A percentile compares a stretch with the other conserved stretches of the same genome.
phyloP scores from a whole-genome alignment of 2,329 filamentous ascomycete species.

The Grosmannia serpens region DNA sequence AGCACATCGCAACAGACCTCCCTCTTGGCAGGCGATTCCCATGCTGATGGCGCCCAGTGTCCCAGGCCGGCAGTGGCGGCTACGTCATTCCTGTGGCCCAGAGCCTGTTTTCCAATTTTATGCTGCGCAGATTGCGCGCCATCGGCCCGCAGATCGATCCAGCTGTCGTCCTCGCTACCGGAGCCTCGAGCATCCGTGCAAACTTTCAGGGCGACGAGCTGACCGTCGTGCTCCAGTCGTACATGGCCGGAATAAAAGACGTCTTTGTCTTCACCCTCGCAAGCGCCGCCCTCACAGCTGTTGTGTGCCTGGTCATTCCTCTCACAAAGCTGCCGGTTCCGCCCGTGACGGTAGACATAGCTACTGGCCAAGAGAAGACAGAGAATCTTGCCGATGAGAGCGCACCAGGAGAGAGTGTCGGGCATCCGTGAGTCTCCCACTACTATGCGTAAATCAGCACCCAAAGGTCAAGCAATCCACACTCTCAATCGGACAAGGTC shows the following conservation, averaged over 20 bases:
- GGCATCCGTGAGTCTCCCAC: too few relatives aligned
- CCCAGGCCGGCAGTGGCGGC: conserved; percentile 50
- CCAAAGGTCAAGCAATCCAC: too few relatives aligned
- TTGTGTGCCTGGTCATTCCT: not conserved
- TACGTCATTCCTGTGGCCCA: conserved; percentile 35
- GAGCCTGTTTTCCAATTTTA: conserved; percentile 53
- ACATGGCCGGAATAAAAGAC: not conserved
- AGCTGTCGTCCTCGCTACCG: not conserved
- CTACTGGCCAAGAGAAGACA: too few relatives aligned
- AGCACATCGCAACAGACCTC: not conserved
- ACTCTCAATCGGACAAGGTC: too few relatives aligned
- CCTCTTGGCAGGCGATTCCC: not conserved
- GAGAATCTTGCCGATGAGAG: too few relatives aligned
- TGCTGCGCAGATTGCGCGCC: conserved; percentile 24
- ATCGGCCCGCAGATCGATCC: not conserved
- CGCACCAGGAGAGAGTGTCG: too few relatives aligned
- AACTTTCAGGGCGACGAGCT: not conserved
- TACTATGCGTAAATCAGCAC: too few relatives aligned
- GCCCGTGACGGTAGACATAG: not conserved
- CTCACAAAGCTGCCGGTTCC: not conserved
- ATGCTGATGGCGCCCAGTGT: conserved; percentile 10
- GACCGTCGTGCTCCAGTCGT: not conserved
- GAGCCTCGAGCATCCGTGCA: not conserved
- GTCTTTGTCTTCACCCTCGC: not conserved
- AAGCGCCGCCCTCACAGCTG: not conserved